phyloP scores from a whole-genome alignment of 2,329 filamentous ascomycete genomes.

The Alternaria sp. region DNA sequence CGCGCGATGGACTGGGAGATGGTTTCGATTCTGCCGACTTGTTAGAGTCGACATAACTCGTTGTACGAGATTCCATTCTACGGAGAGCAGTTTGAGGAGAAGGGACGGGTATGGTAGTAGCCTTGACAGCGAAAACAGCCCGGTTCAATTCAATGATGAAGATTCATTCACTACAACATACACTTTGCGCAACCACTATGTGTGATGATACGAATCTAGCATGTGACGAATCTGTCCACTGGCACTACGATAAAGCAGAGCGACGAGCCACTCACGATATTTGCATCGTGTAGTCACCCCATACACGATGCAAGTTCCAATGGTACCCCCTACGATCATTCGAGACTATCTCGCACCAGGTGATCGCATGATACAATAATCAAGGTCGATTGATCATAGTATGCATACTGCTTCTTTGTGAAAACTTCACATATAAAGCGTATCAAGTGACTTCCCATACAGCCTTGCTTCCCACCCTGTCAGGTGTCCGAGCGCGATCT shows the following conservation, averaged over 20 bases:
- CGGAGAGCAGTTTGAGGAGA: background rate
- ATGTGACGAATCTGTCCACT: too few species aligned
- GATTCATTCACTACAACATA: background rate
- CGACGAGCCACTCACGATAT: too few species aligned
- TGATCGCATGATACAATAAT: too few species aligned
- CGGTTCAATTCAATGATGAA: background rate
- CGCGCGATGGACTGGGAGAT: background rate
- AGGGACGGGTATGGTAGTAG: background rate
- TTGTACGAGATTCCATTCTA: background rate
- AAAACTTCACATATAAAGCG: background rate
- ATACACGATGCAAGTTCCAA: too few species aligned
- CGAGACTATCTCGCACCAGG: too few species aligned
- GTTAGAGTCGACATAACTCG: background rate
- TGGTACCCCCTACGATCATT: too few species aligned
- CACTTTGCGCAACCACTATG: background rate
- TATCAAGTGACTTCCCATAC: background rate
- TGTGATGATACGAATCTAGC: too few species aligned
- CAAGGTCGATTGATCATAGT: too few species aligned
- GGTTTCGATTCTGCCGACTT: background rate
- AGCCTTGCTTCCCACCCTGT: background rate
- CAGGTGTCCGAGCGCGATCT: too few species aligned
- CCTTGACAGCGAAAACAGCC: background rate
- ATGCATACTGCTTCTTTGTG: background rate
- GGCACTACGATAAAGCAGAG: too few species aligned
- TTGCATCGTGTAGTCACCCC: too few species aligned